Conservation (phyloP, 768 basidiomycete species). For the Mycena olivaceomarginata region DNA sequence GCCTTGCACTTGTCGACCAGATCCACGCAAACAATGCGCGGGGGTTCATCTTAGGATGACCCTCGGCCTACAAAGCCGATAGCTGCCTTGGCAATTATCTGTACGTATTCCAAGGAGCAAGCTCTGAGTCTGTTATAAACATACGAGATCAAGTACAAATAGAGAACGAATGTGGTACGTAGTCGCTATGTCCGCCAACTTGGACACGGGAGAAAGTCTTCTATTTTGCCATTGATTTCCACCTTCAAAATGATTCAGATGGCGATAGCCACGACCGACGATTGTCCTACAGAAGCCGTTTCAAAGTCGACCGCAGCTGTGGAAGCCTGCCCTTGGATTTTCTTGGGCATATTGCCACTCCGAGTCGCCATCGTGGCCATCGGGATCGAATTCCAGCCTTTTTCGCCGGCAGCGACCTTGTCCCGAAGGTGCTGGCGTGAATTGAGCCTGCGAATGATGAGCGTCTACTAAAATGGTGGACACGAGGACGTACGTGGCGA, state of each 20-base stretch:
- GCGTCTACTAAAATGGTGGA: neutral
- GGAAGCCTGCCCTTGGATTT: slow-evolving; percentile 19
- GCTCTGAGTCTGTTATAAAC: neutral
- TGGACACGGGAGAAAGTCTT: slow-evolving; percentile 18
- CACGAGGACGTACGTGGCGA: neutral
- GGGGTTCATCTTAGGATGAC: too few relatives aligned
- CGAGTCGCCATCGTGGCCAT: slow-evolving; percentile 8
- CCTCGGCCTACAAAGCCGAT: too few relatives aligned
- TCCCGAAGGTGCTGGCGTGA: slow-evolving; percentile 24
- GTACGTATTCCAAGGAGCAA: neutral
- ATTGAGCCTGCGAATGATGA: slow-evolving; percentile 17
- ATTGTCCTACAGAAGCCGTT: slow-evolving; percentile 23
- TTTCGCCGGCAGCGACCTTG: slow-evolving; percentile 21
- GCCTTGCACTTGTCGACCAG: too few relatives aligned
- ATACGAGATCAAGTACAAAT: too few relatives aligned
- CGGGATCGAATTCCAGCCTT: slow-evolving; percentile 41
- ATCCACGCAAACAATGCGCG: too few relatives aligned
- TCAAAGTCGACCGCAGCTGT: slow-evolving; percentile 32
- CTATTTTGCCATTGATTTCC: slow-evolving; percentile 22
- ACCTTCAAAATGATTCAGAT: slow-evolving; percentile 29
- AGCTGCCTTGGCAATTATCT: too few relatives aligned
- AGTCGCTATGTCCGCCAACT: neutral
- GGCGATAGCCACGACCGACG: slow-evolving; percentile 6
- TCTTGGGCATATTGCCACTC: neutral
- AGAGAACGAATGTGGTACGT: too few relatives aligned